These are phyloP conservation scores for Mucor mucedo DNA, from an alignment of 371 early-diverging fungal genomes.

Conservation along the genomic window DNA sequence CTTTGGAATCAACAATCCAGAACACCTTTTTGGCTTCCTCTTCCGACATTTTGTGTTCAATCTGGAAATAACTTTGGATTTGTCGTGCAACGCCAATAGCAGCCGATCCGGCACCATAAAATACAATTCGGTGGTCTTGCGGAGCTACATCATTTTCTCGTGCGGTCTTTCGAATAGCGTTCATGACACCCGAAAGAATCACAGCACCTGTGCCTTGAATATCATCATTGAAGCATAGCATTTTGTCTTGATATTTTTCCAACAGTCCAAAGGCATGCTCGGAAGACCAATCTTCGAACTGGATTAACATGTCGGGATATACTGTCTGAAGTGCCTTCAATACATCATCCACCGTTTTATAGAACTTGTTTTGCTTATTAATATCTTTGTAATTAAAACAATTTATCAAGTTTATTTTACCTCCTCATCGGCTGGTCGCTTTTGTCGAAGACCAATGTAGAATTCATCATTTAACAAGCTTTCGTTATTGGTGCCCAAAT, in stretches of 20 bases:
- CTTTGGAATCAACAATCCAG: slow-evolving; percentile 86
- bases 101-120: slow-evolving; percentile 91
- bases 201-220: slow-evolving; percentile 89
- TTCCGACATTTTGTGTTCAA: slow-evolving; percentile 69
- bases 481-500: slow-evolving; percentile 86
- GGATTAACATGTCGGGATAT: slow-evolving; percentile 83
- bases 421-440: slow-evolving; percentile 52
- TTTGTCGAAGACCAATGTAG: slow-evolving; percentile 81
- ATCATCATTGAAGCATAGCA: slow-evolving; percentile 79
- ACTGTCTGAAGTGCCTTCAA: slow-evolving; percentile 69
- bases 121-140: slow-evolving; percentile 83
- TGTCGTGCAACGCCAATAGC: slow-evolving; percentile 92
- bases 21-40: slow-evolving; percentile 80
- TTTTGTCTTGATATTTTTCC: slow-evolving; percentile 67
- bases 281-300: slow-evolving; percentile 94
- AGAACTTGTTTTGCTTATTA: slow-evolving; percentile 56
- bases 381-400: no score
- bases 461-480: slow-evolving; percentile 79
- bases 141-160: slow-evolving; percentile 62
- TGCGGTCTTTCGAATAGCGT: slow-evolving; percentile 73
- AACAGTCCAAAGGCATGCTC: slow-evolving; percentile 84
- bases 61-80: slow-evolving; percentile 77
- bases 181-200: slow-evolving; percentile 89
- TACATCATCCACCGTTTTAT: slow-evolving; percentile 79
- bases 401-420: slow-evolving; percentile 1